A percentile compares a stretch with the other conserved stretches of the same genome.
Evolutionary conservation across 257 asterid genomes (phyloP).

Genomic region (Parsonsia alboflavescens): DNA sequence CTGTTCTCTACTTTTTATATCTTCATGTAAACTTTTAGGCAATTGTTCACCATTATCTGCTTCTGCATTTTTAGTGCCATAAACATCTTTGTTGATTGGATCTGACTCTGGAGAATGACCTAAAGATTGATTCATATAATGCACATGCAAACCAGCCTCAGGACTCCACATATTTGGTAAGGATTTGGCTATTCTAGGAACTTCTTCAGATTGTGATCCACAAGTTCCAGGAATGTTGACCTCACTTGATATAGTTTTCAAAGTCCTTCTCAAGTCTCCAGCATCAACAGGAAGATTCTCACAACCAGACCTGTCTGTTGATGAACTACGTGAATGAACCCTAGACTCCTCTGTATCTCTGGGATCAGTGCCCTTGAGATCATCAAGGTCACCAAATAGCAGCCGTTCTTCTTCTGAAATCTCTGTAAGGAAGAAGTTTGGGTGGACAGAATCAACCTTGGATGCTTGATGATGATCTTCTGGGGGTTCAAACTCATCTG

Average conservation of each 20-base stretch:
- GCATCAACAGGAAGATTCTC: slow-evolving; percentile 26
- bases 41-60: slow-evolving; percentile 19
- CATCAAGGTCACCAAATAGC: slow-evolving; percentile 54
- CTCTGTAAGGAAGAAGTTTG: slow-evolving; percentile 26
- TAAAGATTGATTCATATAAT: slow-evolving; percentile 16
- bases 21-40: slow-evolving; percentile 25
- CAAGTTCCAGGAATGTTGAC: slow-evolving; percentile 31
- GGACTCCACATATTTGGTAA: slow-evolving; percentile 51
- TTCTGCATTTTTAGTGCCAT: slow-evolving; percentile 5
- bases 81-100: background rate
- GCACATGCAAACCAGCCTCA: slow-evolving; percentile 23
- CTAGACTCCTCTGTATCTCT: slow-evolving; percentile 2
- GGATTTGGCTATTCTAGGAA: slow-evolving; percentile 45
- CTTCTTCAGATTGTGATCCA: slow-evolving; percentile 30
- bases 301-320: slow-evolving; percentile 33
- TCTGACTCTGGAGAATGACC: background rate
- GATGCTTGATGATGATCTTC: background rate
- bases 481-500: slow-evolving; percentile 20
- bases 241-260: slow-evolving; percentile 43
- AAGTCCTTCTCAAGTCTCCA: slow-evolving; percentile 24
- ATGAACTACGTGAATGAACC: slow-evolving; percentile 21
- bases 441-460: slow-evolving; percentile 18
- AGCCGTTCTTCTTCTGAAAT: slow-evolving; percentile 47
- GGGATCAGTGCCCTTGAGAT: slow-evolving; percentile 14
- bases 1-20: slow-evolving; percentile 20